A percentile compares a stretch with the other conserved stretches of the same genome.
Conservation (phyloP, 2,329 filamentous ascomycete species). For the Penicillium polonicum region DNA sequence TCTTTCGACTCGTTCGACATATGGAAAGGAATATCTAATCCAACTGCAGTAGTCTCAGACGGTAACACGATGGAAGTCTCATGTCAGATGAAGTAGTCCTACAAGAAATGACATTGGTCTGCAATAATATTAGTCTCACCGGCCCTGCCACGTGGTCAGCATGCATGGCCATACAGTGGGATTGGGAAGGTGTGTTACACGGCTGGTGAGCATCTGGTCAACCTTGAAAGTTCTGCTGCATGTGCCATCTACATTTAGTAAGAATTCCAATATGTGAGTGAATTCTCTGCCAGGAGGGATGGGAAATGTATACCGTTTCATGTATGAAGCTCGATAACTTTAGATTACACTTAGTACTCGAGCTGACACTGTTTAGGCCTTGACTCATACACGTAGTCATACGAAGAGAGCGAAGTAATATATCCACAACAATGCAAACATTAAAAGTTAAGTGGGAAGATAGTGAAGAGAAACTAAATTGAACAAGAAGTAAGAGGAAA, state of each 20-base stretch:
- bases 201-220: no score
- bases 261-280: neutral
- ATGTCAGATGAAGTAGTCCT: neutral
- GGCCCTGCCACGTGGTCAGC: neutral
- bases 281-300: neutral
- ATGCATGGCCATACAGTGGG: neutral
- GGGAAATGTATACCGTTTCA: no score
- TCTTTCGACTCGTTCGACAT: neutral
- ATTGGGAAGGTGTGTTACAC: neutral
- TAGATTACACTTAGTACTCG: neutral
- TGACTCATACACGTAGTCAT: neutral
- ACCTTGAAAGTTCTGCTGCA: neutral
- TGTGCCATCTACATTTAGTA: neutral
- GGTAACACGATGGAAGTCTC: neutral
- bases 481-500: conserved; percentile 4
- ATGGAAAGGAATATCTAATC: neutral
- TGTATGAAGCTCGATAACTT: neutral
- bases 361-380: neutral
- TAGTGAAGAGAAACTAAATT: neutral
- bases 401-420: neutral
- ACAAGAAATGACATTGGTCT: neutral
- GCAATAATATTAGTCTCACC: neutral
- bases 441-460: neutral
- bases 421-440: neutral
- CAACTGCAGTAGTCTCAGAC: neutral